phyloP scores from a whole-genome alignment of 2,329 filamentous ascomycete genomes.

The Fusarium metavorans region DNA sequence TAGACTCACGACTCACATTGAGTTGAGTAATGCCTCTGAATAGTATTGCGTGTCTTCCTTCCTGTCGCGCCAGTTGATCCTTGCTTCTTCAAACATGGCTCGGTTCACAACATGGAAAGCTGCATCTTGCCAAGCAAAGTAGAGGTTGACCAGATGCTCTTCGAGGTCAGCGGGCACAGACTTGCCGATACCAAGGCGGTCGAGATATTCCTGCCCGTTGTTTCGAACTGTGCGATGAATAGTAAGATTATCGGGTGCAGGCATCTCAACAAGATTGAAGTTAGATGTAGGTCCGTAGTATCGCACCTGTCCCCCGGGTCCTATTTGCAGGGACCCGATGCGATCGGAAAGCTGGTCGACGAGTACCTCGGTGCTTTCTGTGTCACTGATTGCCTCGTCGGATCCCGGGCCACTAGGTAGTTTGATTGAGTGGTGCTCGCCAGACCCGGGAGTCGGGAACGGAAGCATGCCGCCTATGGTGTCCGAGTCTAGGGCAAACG shows the following conservation, averaged over 20 bases:
- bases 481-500: conserved; percentile 19
- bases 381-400: conserved; percentile 30
- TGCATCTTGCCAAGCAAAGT: conserved; percentile 41
- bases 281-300: conserved; percentile 46
- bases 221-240: conserved; percentile 43
- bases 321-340: conserved; percentile 42
- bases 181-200: conserved; percentile 38
- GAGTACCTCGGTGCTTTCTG: conserved; percentile 40
- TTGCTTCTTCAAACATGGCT: conserved; percentile 33
- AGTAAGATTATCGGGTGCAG: conserved; percentile 35
- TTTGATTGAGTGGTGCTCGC: conserved; percentile 6
- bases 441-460: conserved; percentile 9
- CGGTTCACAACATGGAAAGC: conserved; percentile 42
- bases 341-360: conserved; percentile 45
- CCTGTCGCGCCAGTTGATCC: conserved; percentile 24
- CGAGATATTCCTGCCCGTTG: conserved; percentile 41
- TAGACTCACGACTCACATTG: conserved; percentile 43
- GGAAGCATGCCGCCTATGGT: conserved; percentile 14
- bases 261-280: conserved; percentile 44
- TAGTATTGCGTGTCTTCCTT: conserved; percentile 44
- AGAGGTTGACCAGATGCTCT: conserved; percentile 32
- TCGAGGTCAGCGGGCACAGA: conserved; percentile 27
- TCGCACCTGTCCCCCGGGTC: conserved; percentile 36
- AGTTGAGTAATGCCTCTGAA: conserved; percentile 44
- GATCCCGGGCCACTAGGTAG: conserved; percentile 13